phyloP scores from a whole-genome alignment of 192 early-diverging fungal species.

The Pilaira anomala region DNA sequence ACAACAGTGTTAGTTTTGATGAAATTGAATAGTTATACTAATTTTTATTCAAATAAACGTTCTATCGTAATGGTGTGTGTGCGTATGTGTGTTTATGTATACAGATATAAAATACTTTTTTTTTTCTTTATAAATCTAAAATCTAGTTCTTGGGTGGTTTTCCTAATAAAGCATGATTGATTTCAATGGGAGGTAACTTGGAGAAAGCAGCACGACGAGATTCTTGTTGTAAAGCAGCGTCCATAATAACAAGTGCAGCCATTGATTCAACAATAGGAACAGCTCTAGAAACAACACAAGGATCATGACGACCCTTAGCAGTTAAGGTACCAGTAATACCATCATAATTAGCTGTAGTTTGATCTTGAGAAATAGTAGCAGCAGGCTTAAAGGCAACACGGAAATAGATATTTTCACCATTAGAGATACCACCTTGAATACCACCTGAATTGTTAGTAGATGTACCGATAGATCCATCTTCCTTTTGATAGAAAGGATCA shows the following conservation, averaged over 20 bases:
- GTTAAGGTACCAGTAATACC: conserved; percentile 79
- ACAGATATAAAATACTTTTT: too few species aligned
- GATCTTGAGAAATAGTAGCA: conserved; percentile 92
- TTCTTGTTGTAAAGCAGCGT: conserved; percentile 64
- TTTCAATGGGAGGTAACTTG: conserved; percentile 47
- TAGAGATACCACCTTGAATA: conserved; percentile 96
- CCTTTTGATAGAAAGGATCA: conserved; percentile 77
- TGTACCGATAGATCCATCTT: conserved; percentile 69
- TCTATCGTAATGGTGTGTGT: too few species aligned
- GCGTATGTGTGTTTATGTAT: too few species aligned
- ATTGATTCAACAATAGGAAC: conserved; percentile 98
- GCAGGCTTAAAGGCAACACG: conserved; percentile 96
- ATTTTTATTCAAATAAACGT: too few species aligned
- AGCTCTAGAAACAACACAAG: conserved; percentile 93
- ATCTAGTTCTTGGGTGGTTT: conserved; percentile 24
- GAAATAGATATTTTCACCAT: conserved; percentile 96
- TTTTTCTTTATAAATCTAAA: too few species aligned
- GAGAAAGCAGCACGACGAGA: conserved; percentile 51
- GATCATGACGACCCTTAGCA: conserved; percentile 95
- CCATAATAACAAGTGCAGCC: conserved; percentile 92
- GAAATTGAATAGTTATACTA: too few species aligned
- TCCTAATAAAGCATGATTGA: conserved; percentile 36
- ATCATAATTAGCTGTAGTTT: conserved; percentile 83
- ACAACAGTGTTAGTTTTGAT: too few species aligned
- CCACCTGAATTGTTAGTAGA: conserved; percentile 94